Evolutionary conservation across 2,329 filamentous ascomycete genomes (phyloP).

Genomic region (Fusarium pseudonygamai): DNA sequence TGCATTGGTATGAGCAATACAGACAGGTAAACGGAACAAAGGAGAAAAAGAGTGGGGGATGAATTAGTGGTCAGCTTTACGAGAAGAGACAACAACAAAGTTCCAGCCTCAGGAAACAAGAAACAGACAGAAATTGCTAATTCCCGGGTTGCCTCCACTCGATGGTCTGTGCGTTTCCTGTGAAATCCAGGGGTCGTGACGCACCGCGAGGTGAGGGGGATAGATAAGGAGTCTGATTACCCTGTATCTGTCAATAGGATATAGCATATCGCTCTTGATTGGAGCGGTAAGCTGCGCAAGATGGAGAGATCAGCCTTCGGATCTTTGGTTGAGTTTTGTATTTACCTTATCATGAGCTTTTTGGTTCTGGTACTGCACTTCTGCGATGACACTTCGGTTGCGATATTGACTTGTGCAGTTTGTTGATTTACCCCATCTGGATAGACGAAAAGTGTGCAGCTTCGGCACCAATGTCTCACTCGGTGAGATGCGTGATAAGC

Average conservation of each 20-base stretch:
- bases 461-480: not conserved
- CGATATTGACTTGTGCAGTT: not conserved
- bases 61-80: not conserved
- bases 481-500: not conserved
- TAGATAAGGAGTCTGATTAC: not conserved
- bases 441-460: accelerated
- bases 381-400: not conserved
- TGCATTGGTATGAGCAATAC: not conserved
- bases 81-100: not conserved
- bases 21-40: not conserved
- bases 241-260: not conserved
- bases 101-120: not conserved
- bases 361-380: accelerated
- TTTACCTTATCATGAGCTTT: not conserved
- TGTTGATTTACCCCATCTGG: accelerated
- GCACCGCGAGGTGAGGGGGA: not conserved
- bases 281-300: not conserved
- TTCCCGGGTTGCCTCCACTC: not conserved
- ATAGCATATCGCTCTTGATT: not conserved
- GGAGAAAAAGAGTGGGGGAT: not conserved
- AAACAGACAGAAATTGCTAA: not conserved
- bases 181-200: not conserved
- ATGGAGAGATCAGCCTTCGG: accelerated
- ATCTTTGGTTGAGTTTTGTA: no score
- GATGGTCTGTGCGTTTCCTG: not conserved